Conservation (phyloP, 2,329 filamentous ascomycete genomes). For the Arthrinium phaeospermum region DNA sequence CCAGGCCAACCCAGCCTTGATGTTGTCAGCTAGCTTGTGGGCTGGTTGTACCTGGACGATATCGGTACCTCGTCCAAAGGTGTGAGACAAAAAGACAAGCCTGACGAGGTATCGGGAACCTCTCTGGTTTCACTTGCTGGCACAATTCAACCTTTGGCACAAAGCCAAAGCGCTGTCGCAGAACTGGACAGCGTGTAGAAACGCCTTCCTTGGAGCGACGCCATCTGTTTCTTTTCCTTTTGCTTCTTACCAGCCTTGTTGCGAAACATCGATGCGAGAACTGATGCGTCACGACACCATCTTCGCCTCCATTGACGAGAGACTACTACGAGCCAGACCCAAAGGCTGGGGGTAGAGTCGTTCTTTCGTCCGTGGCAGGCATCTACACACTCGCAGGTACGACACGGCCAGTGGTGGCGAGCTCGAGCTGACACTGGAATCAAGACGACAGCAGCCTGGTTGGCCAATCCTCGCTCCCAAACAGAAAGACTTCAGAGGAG, state of each 20-base stretch:
- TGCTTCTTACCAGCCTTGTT: not conserved
- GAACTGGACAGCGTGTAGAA: not conserved
- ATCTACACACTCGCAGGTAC: not conserved
- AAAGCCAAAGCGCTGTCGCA: constrained; percentile 6
- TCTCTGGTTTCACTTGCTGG: not conserved
- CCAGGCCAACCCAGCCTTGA: not conserved
- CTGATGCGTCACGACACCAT: not conserved
- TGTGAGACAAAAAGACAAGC: constrained; percentile 1
- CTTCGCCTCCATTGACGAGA: not conserved
- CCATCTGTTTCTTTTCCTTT: not conserved
- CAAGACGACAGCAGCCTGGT: not conserved
- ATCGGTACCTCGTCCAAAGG: not conserved
- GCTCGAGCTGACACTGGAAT: not conserved
- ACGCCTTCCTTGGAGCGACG: not conserved
- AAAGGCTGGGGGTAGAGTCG: not conserved
- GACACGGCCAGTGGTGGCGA: not conserved
- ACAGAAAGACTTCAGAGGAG: not conserved
- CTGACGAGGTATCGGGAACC: not conserved
- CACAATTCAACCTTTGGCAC: not conserved
- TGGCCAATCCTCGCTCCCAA: not conserved
- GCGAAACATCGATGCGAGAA: not conserved
- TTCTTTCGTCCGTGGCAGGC: not conserved
- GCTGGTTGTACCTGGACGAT: not conserved
- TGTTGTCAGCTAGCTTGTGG: not conserved
- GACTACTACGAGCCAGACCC: not conserved